phyloP scores from a whole-genome alignment of 1,284 basidiomycete species.

The Puccinia horiana region DNA sequence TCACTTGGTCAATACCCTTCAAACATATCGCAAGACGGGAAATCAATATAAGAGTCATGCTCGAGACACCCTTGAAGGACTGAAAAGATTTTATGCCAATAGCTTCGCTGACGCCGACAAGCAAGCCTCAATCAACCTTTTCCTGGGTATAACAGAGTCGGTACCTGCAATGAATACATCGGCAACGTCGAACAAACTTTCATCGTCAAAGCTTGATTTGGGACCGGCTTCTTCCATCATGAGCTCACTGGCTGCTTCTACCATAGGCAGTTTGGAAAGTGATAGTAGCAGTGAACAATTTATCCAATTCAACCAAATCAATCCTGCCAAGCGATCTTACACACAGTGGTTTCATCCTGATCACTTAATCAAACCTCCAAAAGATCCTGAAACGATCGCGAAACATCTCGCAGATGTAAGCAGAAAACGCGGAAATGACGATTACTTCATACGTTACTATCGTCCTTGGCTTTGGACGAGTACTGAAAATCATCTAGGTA shows the following conservation, averaged over 20 bases:
- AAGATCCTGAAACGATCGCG: conserved; percentile 65
- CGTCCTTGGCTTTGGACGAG: conserved; percentile 78
- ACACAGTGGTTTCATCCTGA: conserved; percentile 76
- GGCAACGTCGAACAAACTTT: conserved; percentile 51
- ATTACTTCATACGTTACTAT: conserved; percentile 90
- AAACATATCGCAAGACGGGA: conserved; percentile 91
- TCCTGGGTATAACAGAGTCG: conserved; percentile 73
- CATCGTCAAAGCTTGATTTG: conserved; percentile 31
- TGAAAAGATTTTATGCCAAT: conserved; percentile 93
- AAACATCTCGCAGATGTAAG: conserved; percentile 67
- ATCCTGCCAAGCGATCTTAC: conserved; percentile 66
- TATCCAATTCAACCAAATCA: conserved; percentile 28
- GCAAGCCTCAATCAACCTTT: conserved; percentile 94
- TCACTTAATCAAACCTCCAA: conserved; percentile 69
- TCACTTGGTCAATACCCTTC: conserved; percentile 92
- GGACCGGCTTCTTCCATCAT: conserved; percentile 32
- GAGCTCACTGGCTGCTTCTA: conserved; percentile 43
- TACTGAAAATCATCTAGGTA: conserved; percentile 78
- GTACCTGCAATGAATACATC: conserved; percentile 60
- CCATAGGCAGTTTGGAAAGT: background rate
- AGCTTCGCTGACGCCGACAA: conserved; percentile 80
- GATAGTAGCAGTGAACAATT: background rate
- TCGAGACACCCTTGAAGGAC: conserved; percentile 93
- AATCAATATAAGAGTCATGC: conserved; percentile 96
- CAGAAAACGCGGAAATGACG: conserved; percentile 58